A percentile compares a stretch with the other conserved stretches of the same genome.
These are phyloP conservation scores for Mycena rosella DNA, from an alignment of 768 basidiomycete genomes.

Conservation along the genomic window DNA sequence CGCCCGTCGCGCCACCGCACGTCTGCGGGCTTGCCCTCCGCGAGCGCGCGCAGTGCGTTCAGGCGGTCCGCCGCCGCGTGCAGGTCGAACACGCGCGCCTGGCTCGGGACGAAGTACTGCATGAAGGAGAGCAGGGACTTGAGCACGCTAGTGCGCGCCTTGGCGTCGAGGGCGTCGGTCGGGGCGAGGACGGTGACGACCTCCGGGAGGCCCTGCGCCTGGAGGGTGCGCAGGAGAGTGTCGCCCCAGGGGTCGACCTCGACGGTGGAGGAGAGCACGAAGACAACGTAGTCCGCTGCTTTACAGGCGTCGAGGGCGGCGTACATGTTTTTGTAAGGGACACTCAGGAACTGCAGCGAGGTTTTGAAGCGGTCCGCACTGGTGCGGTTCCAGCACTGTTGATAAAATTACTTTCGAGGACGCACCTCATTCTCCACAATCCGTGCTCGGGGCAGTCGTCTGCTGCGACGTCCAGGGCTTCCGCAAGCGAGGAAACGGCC, in stretches of 20 bases:
- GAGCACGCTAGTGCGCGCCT: constrained; percentile 74
- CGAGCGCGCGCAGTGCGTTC: constrained; percentile 80
- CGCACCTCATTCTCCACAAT: constrained; percentile 78
- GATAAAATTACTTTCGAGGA: constrained; percentile 20
- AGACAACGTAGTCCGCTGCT: constrained; percentile 91
- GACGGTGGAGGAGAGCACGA: constrained; percentile 81
- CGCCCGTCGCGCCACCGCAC: constrained; percentile 89
- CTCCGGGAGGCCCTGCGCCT: constrained; percentile 91
- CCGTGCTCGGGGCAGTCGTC: constrained; percentile 67
- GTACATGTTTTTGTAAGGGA: constrained; percentile 80
- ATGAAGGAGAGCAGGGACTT: constrained; percentile 96
- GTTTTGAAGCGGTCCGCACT: constrained; percentile 94
- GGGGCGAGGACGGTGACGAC: constrained; percentile 82
- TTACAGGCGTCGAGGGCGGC: constrained; percentile 87
- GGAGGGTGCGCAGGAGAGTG: constrained; percentile 86
- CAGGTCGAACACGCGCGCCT: constrained; percentile 82
- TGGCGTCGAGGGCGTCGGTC: constrained; percentile 64
- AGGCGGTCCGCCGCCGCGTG: constrained; percentile 72
- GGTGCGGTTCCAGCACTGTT: constrained; percentile 20
- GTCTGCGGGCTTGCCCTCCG: constrained; percentile 86
- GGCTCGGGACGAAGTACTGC: constrained; percentile 92
- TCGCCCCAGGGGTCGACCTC: constrained; percentile 93
- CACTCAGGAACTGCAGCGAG: constrained; percentile 86
- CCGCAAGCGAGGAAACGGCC: constrained; percentile 69
- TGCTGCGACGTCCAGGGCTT: constrained; percentile 66